Evolutionary conservation across 2,329 filamentous ascomycete species (phyloP), one percentile per base, ranked within the genome.

Genomic region (Sclerotiophoma versabilis): DNA sequence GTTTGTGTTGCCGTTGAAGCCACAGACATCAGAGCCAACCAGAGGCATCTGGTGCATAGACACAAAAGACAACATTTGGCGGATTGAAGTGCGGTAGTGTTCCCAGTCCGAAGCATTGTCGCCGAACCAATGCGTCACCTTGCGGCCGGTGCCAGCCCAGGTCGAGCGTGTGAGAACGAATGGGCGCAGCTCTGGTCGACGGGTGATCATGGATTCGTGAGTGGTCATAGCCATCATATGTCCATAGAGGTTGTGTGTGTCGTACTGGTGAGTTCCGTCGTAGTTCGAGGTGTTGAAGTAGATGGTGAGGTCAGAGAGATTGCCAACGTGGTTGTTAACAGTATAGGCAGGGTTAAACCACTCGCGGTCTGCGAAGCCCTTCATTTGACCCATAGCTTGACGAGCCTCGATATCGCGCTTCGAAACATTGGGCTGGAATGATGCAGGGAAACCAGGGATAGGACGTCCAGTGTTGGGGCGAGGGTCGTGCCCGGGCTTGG

Each of bases 241-340:
- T 1, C 90, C 90, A 70, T 90, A 92, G 1, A 92, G 74, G 63
- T 92, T 92, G 71, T 93, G 90, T 0, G 86, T 89, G 62, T 93
- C 90, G 67, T 90, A 91, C 72, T 90, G 85, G 17, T 80, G 79
- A 30, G 87, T 76, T 1, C 88, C 88, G 53, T 89, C 87, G 34
- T 85, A 80, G 70, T 91, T 88, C 8, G 87, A 81, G 8, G 91
- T 75, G 66, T 91, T 83, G 0, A 88, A 89, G 59, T 85, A 80
- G 47, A 91, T 83, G 0, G 89, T 81, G 41, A 66, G 66, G 51
- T 77, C 74, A 5, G 72, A 75, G 1, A 82, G 52, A 17, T 69
- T 62, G 15, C 78, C 79, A 1, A 83, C 83, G 37, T 81, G 83
- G 70, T 90, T 89, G 60, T 84, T 77, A 64, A 91, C 89, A 11